Evolutionary conservation across 2,329 filamentous ascomycete species (phyloP), one percentile per base, ranked within the genome.

Genomic region (Fusarium abutilonis): DNA sequence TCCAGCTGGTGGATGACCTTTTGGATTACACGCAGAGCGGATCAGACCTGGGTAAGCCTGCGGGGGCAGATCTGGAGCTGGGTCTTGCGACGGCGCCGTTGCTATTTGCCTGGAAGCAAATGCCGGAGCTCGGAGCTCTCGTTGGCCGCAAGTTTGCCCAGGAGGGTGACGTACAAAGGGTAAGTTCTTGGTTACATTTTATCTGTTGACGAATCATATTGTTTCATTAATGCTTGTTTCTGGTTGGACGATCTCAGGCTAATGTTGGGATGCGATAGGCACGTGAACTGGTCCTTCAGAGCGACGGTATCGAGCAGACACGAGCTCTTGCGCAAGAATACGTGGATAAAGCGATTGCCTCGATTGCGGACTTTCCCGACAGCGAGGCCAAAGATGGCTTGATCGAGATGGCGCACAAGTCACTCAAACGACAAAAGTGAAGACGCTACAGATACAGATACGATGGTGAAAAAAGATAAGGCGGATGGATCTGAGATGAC

Each of bases 1-100:
- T 99, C 79, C 95, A 99, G 82, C 84, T 99, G 9, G 94, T 99
- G 14, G 95, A 99, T 74, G 95, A 99, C 74, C 91, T 99, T 90
- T 83, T 99, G 70, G 95, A 99, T 76, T 99, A 98, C 76, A 98
- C 95, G 0, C 86, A 92, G 60, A 92, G 86, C 51, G 92, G 88
- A 38, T 84, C 86, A 56, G 93, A 97, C 74, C 80, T 99, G 38
- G 95, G 95, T 21, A 99, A 99, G 79, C 95, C 95, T 3, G 92
- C 94, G 6, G 95, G 94, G 36, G 95, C 95, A 28, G 95, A 99
- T 77, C 77, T 99, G 61, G 92, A 98, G 77, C 81, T 99, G 28
- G 95, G 95, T 5, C 83, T 99, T 54, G 95, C 95, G 39, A 99
- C 95, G 11, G 95, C 95, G 11, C 95, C 95, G 14, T 79, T 99